Evolutionary conservation across 1,284 basidiomycete genomes (phyloP), one percentile per base, ranked within the genome.

Genomic region (Tylopilus sp.): DNA sequence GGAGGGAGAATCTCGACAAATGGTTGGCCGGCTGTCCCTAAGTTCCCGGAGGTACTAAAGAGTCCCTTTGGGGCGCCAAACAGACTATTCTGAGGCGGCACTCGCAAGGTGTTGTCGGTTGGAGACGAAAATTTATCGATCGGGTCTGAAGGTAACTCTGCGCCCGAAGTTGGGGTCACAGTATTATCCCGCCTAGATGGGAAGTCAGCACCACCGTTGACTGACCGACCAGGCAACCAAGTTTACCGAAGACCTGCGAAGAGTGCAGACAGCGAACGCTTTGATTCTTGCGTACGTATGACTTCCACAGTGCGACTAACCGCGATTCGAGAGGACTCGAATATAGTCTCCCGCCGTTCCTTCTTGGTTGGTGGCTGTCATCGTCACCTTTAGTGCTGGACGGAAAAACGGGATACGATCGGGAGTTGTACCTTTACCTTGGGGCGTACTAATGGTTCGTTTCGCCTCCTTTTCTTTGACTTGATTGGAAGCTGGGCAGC

Each of bases 81-180:
- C 13, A 47, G 31, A 25, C 23, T 53, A 5, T 41, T 26, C 19
- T 16, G 26, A 39, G 42, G 44, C 0, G 28, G 39, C 18, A 18
- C 23, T 28, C 37, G 50, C 19, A 34, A 40, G 12, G 54, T 45
- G 30, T 30, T 44, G 41, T 57, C 54, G 16, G 40, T 47, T 13
- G 67, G 63, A 18, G 64, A 69, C 7, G 64, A 68, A 46, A 66
- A 66, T 46, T 54, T 63, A 33, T 67, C 60, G 19, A 69, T 66
- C 6, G 64, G 64, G 39, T 66, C 64, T 9, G 67, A 69, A 11
- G 54, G 51, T 29, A 66, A 46, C 36, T 69, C 66, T 34, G 50
- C 33, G 8, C 51, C 51, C 3, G 40, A 52, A 19, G 53, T 50
- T 28, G 53, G 39, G 21, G 19, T 36, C 19, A 23, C 21, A 18